phyloP scores from a whole-genome alignment of 768 basidiomycete species.

The Lactarius sp. region DNA sequence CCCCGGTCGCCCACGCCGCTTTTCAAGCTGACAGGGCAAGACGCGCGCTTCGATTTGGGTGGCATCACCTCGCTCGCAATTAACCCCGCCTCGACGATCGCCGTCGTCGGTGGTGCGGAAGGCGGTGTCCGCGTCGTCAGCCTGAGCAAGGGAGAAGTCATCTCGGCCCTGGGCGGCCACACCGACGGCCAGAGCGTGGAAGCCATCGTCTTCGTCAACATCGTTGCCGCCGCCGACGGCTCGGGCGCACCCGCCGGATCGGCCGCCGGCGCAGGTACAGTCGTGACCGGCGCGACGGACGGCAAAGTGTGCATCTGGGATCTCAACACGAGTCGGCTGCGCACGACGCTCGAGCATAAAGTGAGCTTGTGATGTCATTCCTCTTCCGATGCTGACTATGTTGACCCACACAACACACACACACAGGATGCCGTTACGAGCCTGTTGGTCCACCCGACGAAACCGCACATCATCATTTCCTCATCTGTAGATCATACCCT shows the following conservation, averaged over 20 bases:
- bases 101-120: constrained; percentile 79
- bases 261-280: constrained; percentile 51
- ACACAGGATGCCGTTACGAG: constrained; percentile 82
- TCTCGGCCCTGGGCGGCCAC: constrained; percentile 76
- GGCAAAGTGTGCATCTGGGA: constrained; percentile 96
- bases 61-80: constrained; percentile 85
- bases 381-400: neutral
- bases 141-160: constrained; percentile 79
- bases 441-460: constrained; percentile 65
- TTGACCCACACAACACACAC: neutral
- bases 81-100: constrained; percentile 84
- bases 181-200: constrained; percentile 86
- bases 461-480: constrained; percentile 73
- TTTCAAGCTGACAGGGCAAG: constrained; percentile 69
- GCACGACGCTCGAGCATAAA: constrained; percentile 77
- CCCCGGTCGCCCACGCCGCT: constrained; percentile 71
- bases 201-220: constrained; percentile 76
- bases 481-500: constrained; percentile 84
- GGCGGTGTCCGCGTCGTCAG: constrained; percentile 88
- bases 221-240: constrained; percentile 51
- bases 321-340: constrained; percentile 74
- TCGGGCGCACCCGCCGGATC: constrained; percentile 46
- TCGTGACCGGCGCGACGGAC: constrained; percentile 87
- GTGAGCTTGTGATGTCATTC: constrained; percentile 41
- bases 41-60: constrained; percentile 72